phyloP scores from a whole-genome alignment of 2,329 filamentous ascomycete species.

The Diplodia intermedia region DNA sequence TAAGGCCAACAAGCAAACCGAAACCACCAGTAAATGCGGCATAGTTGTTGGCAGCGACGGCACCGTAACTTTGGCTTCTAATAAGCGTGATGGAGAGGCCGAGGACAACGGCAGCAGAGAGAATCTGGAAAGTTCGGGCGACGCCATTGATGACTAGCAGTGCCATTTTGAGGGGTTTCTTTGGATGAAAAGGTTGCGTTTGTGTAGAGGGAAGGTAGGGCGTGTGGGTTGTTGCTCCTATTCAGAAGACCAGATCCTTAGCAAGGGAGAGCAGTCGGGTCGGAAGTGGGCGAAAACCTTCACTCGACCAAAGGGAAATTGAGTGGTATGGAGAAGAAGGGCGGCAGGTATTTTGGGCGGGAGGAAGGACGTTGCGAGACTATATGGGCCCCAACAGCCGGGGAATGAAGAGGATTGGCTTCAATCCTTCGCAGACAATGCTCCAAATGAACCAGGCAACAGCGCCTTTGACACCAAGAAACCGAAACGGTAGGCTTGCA shows the following conservation, averaged over 20 bases:
- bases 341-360: neutral
- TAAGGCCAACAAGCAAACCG: slow-evolving; percentile 35
- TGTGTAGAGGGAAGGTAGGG: too few relatives aligned
- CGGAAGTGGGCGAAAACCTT: neutral
- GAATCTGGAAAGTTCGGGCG: slow-evolving; percentile 33
- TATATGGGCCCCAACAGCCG: neutral
- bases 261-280: neutral
- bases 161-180: neutral
- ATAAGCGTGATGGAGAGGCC: slow-evolving; percentile 39
- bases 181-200: too few relatives aligned
- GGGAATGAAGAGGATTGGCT: neutral
- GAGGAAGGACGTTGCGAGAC: neutral
- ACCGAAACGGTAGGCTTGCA: neutral
- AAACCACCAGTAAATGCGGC: slow-evolving; percentile 39
- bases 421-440: slow-evolving; percentile 9
- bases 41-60: slow-evolving; percentile 36
- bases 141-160: slow-evolving; percentile 13
- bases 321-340: neutral
- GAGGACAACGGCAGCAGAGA: slow-evolving; percentile 40
- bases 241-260: neutral
- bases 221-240: neutral
- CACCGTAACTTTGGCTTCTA: slow-evolving; percentile 37
- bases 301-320: too few relatives aligned
- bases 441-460: slow-evolving; percentile 12
- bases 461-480: neutral